Conservation (phyloP, 805 yeast species). For the Yarrowia phangngaensis region DNA sequence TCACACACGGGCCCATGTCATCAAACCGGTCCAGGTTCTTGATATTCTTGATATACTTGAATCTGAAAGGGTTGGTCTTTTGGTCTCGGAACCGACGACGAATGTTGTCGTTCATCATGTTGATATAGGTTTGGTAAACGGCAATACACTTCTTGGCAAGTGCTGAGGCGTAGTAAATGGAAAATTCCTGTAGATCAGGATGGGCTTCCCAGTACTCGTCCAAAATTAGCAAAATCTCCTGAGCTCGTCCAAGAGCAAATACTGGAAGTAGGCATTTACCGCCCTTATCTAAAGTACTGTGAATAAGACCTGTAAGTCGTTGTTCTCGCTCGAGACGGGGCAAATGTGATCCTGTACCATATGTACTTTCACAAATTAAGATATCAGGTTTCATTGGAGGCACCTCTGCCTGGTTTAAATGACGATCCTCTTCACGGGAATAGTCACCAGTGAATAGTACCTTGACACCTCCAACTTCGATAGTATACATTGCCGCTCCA, state of each 20-base stretch:
- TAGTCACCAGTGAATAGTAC: conserved; percentile 93
- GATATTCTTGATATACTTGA: conserved; percentile 76
- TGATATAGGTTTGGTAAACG: conserved; percentile 92
- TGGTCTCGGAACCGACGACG: conserved; percentile 71
- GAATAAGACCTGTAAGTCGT: conserved; percentile 75
- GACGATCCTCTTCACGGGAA: conserved; percentile 93
- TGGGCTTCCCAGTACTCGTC: conserved; percentile 94
- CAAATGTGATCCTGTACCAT: conserved; percentile 96
- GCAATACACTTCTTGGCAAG: conserved; percentile 96
- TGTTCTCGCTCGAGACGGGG: conserved; percentile 82
- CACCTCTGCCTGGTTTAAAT: conserved; percentile 89
- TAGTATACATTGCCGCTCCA: conserved; percentile 97
- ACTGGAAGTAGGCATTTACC: conserved; percentile 92
- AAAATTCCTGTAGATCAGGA: conserved; percentile 74
- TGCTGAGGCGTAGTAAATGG: conserved; percentile 85
- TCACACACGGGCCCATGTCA: conserved; percentile 93
- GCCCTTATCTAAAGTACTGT: conserved; percentile 76
- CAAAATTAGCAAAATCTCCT: conserved; percentile 79
- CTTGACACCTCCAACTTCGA: conserved; percentile 90
- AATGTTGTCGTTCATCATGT: conserved; percentile 94
- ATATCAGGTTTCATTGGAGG: conserved; percentile 88
- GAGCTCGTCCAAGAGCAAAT: conserved; percentile 95
- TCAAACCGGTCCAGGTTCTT: conserved; percentile 78
- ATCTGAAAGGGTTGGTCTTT: conserved; percentile 83
- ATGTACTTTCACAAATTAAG: conserved; percentile 89